These are phyloP conservation scores for Boeremia lycopersici DNA, from an alignment of 2,329 filamentous ascomycete genomes.

Conservation along the genomic window DNA sequence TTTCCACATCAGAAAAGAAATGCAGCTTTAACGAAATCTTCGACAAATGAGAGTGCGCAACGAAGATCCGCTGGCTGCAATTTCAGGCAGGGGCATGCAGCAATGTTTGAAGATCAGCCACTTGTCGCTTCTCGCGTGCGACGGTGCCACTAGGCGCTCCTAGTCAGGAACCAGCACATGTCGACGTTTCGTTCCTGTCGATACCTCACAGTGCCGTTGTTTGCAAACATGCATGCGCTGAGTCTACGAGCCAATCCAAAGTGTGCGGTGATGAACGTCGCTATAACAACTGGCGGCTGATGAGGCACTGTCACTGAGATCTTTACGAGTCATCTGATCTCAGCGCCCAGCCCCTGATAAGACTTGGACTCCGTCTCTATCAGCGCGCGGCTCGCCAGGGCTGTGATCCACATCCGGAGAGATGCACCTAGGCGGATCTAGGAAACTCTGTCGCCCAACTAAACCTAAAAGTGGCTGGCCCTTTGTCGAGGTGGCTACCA, in stretches of 20 bases:
- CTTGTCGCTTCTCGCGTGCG: conserved; percentile 29
- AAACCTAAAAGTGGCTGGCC: conserved; percentile 20
- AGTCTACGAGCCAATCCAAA: conserved; percentile 11
- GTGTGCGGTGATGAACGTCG: background rate
- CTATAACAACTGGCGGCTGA: background rate
- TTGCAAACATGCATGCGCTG: conserved; percentile 4
- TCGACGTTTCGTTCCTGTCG: conserved; percentile 22
- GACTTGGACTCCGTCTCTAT: conserved; percentile 17
- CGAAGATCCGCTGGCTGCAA: conserved; percentile 17
- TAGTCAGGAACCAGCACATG: conserved; percentile 21
- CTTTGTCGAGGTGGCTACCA: conserved; percentile 18
- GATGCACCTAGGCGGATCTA: conserved; percentile 22
- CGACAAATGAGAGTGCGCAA: conserved; percentile 1
- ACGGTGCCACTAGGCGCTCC: conserved; percentile 29
- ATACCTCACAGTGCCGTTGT: conserved; percentile 14
- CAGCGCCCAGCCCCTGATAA: conserved; percentile 29
- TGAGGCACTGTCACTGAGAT: background rate
- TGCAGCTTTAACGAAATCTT: conserved; percentile 10
- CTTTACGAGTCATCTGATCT: conserved; percentile 5
- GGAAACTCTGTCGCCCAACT: conserved; percentile 19
- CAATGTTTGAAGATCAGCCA: conserved; percentile 44
- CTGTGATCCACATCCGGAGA: conserved; percentile 21
- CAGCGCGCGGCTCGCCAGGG: conserved; percentile 31
- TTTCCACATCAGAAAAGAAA: conserved; percentile 7
- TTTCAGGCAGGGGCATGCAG: conserved; percentile 35